Evolutionary conservation across 2,329 filamentous ascomycete genomes (phyloP), one percentile per base, ranked within the genome.

Genomic region (Intubia oerlemansii): DNA sequence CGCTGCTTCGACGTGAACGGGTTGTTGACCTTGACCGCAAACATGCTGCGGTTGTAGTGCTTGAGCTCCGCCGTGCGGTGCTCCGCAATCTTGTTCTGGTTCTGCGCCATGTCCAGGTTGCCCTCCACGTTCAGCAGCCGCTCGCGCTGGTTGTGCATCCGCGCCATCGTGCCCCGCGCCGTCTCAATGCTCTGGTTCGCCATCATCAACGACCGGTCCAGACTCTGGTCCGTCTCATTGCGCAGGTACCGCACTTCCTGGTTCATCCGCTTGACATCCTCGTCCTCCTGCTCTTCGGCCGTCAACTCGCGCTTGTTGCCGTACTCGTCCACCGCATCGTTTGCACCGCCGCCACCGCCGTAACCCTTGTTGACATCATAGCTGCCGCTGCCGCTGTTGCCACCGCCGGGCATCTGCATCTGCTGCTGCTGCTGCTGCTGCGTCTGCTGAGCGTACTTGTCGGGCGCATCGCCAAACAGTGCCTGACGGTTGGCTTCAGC

Each of bases 21-120:
- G 41, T 81, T 81, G 30, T 33, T 58, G 16, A 84, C 72, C 42
- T 82, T 75, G 14, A 84, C 66, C 5, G 79, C 77, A 44, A 92
- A 92, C 81, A 93, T 91, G 54, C 74, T 82, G 36, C 75, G 62
- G 50, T 93, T 91, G 28, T 90, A 57, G 1, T 67, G 79, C 54
- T 85, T 85, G 21, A 93, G 56, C 44, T 92, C 81, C 27, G 70
- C 66, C 1, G 81, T 75, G 41, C 79, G 77, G 39, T 84, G 79
- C 40, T 82, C 72, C 0, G 79, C 78, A 34, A 77, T 56, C 33
- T 69, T 66, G 41, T 78, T 79, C 45, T 82, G 72, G 37, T 73
- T 74, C n/a, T 66, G 54, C 4, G 81, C 76, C 38, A 79, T 58
- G 41, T 92, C 80, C 32, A 93, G 60, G 42, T 85, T 81, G 49